Evolutionary conservation across 192 early-diverging fungal genomes (phyloP).

Genomic region (Backusella mclennaniae): DNA sequence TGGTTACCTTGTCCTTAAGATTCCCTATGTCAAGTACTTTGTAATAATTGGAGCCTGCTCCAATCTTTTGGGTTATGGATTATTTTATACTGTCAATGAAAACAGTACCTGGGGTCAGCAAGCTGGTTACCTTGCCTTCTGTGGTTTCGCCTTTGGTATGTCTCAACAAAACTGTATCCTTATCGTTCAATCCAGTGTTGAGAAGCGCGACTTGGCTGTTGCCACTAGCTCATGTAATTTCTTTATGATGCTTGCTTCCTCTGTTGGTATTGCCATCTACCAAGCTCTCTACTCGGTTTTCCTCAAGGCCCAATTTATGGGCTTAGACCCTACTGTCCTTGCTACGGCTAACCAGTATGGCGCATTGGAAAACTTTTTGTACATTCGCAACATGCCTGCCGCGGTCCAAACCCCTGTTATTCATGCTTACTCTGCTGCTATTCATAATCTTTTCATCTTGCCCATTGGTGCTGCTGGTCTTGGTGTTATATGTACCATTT

Average conservation of each 20-base stretch:
- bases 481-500: constrained; percentile 19
- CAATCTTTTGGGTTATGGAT: constrained; percentile 50
- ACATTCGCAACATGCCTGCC: constrained; percentile 8
- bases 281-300: constrained; percentile 7
- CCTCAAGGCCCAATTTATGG: neutral
- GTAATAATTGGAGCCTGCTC: constrained; percentile 53
- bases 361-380: constrained; percentile 16
- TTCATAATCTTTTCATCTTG: constrained; percentile 27
- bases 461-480: constrained; percentile 20
- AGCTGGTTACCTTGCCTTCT: constrained; percentile 53
- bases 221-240: constrained; percentile 40
- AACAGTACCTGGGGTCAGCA: constrained; percentile 45
- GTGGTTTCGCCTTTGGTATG: constrained; percentile 45
- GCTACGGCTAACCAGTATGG: neutral
- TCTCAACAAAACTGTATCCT: constrained; percentile 54
- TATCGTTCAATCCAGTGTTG: constrained; percentile 41
- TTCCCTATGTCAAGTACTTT: constrained; percentile 47
- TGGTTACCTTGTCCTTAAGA: constrained; percentile 53
- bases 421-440: constrained; percentile 9
- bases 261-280: constrained; percentile 31
- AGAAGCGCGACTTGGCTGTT: constrained; percentile 46
- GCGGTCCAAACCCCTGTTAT: constrained; percentile 13
- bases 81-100: constrained; percentile 55
- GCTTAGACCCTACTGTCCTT: neutral
- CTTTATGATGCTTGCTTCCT: constrained; percentile 27